Base-by-base conservation (phyloP, 2,329 filamentous ascomycete species). In the Colletotrichum eleusines region DNA sequence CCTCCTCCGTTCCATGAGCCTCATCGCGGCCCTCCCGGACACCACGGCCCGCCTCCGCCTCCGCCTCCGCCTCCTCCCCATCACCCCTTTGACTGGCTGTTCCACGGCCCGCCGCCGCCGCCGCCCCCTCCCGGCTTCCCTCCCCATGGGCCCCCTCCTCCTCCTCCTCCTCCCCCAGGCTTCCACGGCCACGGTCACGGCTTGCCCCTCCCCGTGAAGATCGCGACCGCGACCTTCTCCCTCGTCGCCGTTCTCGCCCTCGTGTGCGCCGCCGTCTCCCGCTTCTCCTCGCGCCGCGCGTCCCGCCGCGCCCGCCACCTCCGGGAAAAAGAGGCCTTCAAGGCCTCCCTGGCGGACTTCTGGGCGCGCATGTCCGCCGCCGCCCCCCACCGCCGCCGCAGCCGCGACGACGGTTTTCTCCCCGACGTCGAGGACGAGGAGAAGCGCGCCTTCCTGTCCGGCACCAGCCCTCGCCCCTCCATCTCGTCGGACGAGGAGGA, bases 361-460 rank as follows among this genome's bases (percentile, higher is more conserved):
- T 76, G 81, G 70, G 65, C 75, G 4, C 75, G 77, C 38, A 66
- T 84, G 26, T 72, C 82, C 48, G 72, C 75, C 77, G 79, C 66
- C 72, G 77, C 57, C 75, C 77, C 78, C 66, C 72, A 76, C 57
- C 65, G 18, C 16, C 40, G 40, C 40, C 40, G 40, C 40, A 6
- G 16, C 14, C 38, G 6, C 38, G 6, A 74, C 16, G n/a, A n/a
- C n/a, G n/a, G n/a, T n/a, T n/a, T n/a, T n/a, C n/a, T n/a, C 23
- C 48, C 72, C 57, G 31, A 76, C 26, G 77, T 78, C 26, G 78
- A 80, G 66, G 79, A 79, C 31, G 78, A 80, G 69, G 82, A 84
- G 74, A 83, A 83, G 75, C 77, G 80, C 48, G 77, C 77, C 12
- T 77, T 81, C 50, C 71, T 80, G 68, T 40, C 44, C 71, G 74